Conservation (phyloP, 345 rosid genomes). For the Geranium brycei region DNA sequence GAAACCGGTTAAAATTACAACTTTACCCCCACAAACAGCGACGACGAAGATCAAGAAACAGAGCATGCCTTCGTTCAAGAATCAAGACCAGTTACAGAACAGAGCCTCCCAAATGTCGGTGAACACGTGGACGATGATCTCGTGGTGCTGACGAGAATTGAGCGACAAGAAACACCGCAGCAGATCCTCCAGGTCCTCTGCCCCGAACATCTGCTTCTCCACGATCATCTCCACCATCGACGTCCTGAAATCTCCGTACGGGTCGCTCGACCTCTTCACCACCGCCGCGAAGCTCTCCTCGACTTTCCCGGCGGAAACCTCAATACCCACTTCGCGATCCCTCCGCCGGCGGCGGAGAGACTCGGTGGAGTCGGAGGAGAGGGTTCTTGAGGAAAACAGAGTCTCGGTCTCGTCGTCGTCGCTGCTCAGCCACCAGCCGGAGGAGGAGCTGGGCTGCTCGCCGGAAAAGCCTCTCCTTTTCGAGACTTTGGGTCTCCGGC, state of each 20-base stretch:
- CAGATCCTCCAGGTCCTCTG: constrained; percentile 20
- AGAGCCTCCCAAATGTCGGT: constrained; percentile 17
- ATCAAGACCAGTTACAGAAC: constrained; percentile 3
- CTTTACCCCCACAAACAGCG: no score
- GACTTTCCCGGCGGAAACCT: constrained; percentile 21
- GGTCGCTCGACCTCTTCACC: constrained; percentile 29
- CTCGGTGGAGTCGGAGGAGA: constrained; percentile 42
- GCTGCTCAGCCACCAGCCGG: constrained; percentile 36
- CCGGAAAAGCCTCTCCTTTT: no score
- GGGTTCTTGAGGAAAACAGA: constrained; percentile 45
- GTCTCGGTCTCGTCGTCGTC: constrained; percentile 45
- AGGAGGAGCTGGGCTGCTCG: no score
- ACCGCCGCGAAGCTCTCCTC: constrained; percentile 48
- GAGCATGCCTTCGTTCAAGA: background rate
- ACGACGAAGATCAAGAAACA: no score
- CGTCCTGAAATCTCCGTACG: constrained; percentile 21
- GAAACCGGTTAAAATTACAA: no score
- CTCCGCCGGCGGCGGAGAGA: background rate
- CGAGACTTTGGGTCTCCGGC: background rate
- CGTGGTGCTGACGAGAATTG: constrained; percentile 21
- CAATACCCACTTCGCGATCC: no score
- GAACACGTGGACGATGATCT: constrained; percentile 18
- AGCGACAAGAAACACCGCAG: constrained; percentile 23
- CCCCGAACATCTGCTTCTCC: constrained; percentile 22
- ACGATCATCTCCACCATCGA: constrained; percentile 36